These are phyloP conservation scores for Pistacia vera DNA, from an alignment of 345 rosid species.

Conservation along the genomic window DNA sequence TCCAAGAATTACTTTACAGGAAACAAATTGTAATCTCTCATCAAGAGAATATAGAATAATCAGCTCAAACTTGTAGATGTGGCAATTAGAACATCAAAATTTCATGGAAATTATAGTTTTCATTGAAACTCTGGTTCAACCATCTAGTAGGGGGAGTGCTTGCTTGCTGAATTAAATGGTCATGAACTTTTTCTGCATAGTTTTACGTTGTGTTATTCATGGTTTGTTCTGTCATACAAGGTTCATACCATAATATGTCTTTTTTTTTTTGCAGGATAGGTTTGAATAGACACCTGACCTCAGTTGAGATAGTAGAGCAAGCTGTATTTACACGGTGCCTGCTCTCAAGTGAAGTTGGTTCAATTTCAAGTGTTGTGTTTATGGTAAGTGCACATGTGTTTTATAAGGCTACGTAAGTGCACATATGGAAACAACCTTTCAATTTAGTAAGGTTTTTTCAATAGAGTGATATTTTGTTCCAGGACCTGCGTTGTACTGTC, in stretches of 20 bases:
- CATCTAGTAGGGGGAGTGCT: too few relatives aligned
- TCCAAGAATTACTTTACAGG: too few relatives aligned
- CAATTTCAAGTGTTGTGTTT: conserved; percentile 84
- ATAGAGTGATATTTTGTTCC: too few relatives aligned
- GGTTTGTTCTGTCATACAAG: not conserved
- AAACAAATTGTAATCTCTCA: too few relatives aligned
- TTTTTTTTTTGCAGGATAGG: conserved; percentile 68
- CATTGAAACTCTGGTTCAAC: too few relatives aligned
- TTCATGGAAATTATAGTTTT: too few relatives aligned
- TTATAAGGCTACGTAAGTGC: conserved; percentile 8
- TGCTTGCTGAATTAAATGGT: too few relatives aligned
- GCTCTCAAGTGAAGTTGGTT: conserved; percentile 63
- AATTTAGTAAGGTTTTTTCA: not conserved
- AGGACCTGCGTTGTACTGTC: not conserved
- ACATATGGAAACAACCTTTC: not conserved
- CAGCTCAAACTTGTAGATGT: too few relatives aligned
- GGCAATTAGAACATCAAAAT: too few relatives aligned
- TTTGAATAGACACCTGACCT: conserved; percentile 74
- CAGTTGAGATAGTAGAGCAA: conserved; percentile 91
- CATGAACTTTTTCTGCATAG: not conserved
- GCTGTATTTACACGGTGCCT: conserved; percentile 74
- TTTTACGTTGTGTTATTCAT: not conserved
- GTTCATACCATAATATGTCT: conserved; percentile 12
- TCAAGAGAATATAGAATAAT: too few relatives aligned
- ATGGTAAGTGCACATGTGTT: conserved; percentile 47